phyloP scores from a whole-genome alignment of 306 rosid genomes.

The Chamaecrista fasciculata region DNA sequence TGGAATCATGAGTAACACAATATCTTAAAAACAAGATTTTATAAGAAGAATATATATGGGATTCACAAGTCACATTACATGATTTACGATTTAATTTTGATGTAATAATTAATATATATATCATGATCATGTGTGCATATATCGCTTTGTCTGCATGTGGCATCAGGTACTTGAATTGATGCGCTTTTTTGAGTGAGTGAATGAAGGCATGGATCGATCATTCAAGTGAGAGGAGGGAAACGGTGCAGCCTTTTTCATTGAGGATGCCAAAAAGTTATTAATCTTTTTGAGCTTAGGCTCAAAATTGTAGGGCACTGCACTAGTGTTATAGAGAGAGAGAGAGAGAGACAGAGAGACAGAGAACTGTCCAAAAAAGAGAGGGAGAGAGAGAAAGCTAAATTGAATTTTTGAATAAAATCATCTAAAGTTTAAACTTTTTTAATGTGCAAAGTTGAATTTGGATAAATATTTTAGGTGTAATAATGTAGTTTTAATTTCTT shows the following conservation, averaged over 20 bases:
- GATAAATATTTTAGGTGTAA: no score
- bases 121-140: not conserved
- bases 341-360: not conserved
- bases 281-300: constrained; percentile 49
- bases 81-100: no score
- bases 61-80: no score
- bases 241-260: constrained; percentile 33
- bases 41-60: not conserved
- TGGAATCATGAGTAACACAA: constrained; percentile 24
- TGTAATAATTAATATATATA: not conserved
- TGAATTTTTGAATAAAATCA: no score
- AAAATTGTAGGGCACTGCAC: constrained; percentile 47
- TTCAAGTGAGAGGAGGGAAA: constrained; percentile 21
- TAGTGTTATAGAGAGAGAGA: not conserved
- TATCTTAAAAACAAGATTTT: constrained; percentile 18
- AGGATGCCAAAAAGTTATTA: constrained; percentile 39
- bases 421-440: no score
- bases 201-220: constrained; percentile 31
- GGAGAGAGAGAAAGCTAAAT: no score
- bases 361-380: no score
- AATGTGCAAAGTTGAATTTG: no score
- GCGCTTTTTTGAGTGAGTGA: constrained; percentile 15
- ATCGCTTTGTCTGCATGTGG: constrained; percentile 33
- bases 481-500: no score
- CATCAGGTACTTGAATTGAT: constrained; percentile 23